These are phyloP conservation scores for Cladochytrium tenue DNA, from an alignment of 371 early-diverging fungal genomes.

Conservation along the genomic window DNA sequence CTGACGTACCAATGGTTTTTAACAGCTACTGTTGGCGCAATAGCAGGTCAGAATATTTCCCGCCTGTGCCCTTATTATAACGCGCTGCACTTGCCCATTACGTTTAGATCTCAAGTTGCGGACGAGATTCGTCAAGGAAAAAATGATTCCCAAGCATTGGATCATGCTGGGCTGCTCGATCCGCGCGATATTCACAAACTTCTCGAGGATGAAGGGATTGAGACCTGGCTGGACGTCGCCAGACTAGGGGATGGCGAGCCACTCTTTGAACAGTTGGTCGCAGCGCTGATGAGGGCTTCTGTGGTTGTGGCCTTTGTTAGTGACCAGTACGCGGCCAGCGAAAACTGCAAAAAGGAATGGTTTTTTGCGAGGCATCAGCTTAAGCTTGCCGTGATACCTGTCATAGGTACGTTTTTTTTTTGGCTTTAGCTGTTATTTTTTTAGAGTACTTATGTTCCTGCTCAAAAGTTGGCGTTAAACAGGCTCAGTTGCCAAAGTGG, in stretches of 20 bases:
- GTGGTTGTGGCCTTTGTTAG: constrained; percentile 14
- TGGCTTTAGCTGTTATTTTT: background rate
- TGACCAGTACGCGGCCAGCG: constrained; percentile 17
- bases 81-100: background rate
- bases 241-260: constrained; percentile 19
- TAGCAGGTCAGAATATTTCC: background rate
- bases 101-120: constrained; percentile 4
- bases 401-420: constrained; percentile 12
- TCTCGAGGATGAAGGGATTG: background rate
- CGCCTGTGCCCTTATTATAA: background rate
- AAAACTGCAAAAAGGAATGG: constrained; percentile 18
- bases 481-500: constrained; percentile 4
- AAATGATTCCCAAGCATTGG: constrained; percentile 2
- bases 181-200: constrained; percentile 9
- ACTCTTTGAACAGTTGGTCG: constrained; percentile 14
- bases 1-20: too few relatives aligned
- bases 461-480: too few relatives aligned
- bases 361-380: constrained; percentile 11
- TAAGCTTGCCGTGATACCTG: constrained; percentile 17
- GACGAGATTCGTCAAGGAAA: background rate
- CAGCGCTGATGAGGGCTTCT: constrained; percentile 6
- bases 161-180: constrained; percentile 9
- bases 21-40: constrained; percentile 14
- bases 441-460: too few relatives aligned
- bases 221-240: constrained; percentile 17